Base-by-base conservation (phyloP, 2,329 filamentous ascomycete genomes). In the Penicillium palitans region DNA sequence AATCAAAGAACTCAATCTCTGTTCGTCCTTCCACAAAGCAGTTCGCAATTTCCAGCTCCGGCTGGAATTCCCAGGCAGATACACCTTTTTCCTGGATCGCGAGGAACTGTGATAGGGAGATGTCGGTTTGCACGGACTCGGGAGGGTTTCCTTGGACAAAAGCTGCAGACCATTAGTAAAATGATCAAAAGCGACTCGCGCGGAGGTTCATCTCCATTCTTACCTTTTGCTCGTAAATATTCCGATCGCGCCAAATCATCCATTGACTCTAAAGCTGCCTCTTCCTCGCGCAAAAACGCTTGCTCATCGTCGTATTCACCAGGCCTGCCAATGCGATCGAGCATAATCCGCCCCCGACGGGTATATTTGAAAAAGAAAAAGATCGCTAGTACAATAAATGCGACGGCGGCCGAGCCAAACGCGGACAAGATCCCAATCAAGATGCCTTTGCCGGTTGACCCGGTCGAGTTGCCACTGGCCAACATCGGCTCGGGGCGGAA, bases 11-110 rank as follows among this genome's bases (percentile, higher is more conserved):
- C 74, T 99, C 95, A 63, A 99, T 96, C 76, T 99, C 95, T 12
- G 95, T 99, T 65, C 95, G 87, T 41, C 81, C 93, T 77, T 99
- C 93, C 63, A 99, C 95, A 72, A 99, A 99, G 76, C 95, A 99
- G 77, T 98, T 98, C 66, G 95, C 95, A 66, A 98, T 97, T 77
- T 99, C 95, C 37, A 98, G 80, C 76, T 99, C 95, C n/a, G 95
- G 95, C 75, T 98, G 95, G 70, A 99, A 99, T 75, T 99, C 95
- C 95, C 95, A 99, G 7, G 95, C 95, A 6, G 95, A 96, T n/a
- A 99, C 93, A 51, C 95, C 95, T 76, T 99, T 99, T 80, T 99
- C 95, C 79, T 99, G 95, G 66, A 99, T 99, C 42, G 95, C 95
- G 59, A 99, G 84, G 74, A 96, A 98, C 74, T 99, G 95, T 37